phyloP scores from a whole-genome alignment of 331 rosid genomes.

The Spiraea crenata region DNA sequence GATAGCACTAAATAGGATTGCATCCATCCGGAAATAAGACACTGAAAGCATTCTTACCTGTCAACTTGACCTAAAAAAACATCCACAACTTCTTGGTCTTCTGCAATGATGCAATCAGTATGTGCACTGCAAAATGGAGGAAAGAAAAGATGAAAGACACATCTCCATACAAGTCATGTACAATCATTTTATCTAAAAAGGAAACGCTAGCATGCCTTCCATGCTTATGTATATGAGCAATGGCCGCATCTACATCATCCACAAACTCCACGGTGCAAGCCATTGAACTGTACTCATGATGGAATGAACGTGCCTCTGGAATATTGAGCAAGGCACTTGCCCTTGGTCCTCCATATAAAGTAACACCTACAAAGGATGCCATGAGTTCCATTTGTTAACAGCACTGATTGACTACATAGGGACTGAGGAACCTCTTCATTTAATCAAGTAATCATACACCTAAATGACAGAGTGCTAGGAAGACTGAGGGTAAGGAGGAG shows the following conservation, averaged over 20 bases:
- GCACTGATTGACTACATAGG: too few species aligned
- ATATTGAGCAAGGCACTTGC: slow-evolving; percentile 56
- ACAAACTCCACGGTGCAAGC: slow-evolving; percentile 86
- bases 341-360: slow-evolving; percentile 77
- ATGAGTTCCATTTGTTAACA: neutral
- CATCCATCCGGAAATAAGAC: neutral
- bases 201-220: slow-evolving; percentile 62
- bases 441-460: too few species aligned
- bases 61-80: slow-evolving; percentile 72
- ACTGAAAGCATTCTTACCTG: slow-evolving; percentile 44
- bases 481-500: too few species aligned
- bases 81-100: slow-evolving; percentile 65
- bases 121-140: slow-evolving; percentile 64
- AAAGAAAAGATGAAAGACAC: slow-evolving; percentile 15
- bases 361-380: slow-evolving; percentile 57
- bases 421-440: too few species aligned
- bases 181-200: slow-evolving; percentile 15
- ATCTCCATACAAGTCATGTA: slow-evolving; percentile 14
- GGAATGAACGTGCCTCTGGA: slow-evolving; percentile 63
- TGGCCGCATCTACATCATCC: slow-evolving; percentile 72
- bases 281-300: slow-evolving; percentile 77
- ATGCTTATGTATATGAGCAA: slow-evolving; percentile 62
- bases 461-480: too few species aligned
- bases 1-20: neutral
- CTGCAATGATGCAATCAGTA: slow-evolving; percentile 71